These are phyloP conservation scores for Talaromyces trachyspermus DNA, from an alignment of 495 filamentous ascomycete genomes.

Conservation along the genomic window DNA sequence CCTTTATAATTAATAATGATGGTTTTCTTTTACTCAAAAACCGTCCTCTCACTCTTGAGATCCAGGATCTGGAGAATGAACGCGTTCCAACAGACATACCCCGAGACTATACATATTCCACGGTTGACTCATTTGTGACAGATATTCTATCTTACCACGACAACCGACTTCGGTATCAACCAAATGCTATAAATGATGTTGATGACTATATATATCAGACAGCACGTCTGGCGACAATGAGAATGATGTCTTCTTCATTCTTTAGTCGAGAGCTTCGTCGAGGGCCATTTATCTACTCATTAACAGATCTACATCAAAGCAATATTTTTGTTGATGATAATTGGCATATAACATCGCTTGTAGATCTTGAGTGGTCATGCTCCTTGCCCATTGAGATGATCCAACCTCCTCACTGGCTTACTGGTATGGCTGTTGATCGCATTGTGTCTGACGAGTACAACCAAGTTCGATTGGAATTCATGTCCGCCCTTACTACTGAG, in stretches of 20 bases:
- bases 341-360: slow-evolving; percentile 19
- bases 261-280: slow-evolving; percentile 17
- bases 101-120: slow-evolving; percentile 22
- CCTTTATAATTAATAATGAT: slow-evolving; percentile 13
- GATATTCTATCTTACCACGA: slow-evolving; percentile 26
- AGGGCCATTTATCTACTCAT: slow-evolving; percentile 14
- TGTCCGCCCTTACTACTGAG: slow-evolving; percentile 6
- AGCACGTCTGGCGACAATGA: slow-evolving; percentile 20
- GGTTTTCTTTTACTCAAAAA: slow-evolving; percentile 15
- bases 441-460: slow-evolving; percentile 7
- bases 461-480: slow-evolving; percentile 9
- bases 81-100: slow-evolving; percentile 25
- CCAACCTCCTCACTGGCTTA: slow-evolving; percentile 23
- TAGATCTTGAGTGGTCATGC: slow-evolving; percentile 27
- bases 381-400: slow-evolving; percentile 20
- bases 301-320: slow-evolving; percentile 22
- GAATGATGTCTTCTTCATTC: slow-evolving; percentile 19
- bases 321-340: slow-evolving; percentile 21
- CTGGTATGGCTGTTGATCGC: slow-evolving; percentile 8
- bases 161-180: slow-evolving; percentile 26
- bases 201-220: slow-evolving; percentile 22
- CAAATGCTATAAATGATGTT: slow-evolving; percentile 21
- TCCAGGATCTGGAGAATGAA: slow-evolving; percentile 28
- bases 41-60: slow-evolving; percentile 17
- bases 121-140: slow-evolving; percentile 23